Evolutionary conservation across 257 asterid species (phyloP).

Genomic region (Salvia hispanica): DNA sequence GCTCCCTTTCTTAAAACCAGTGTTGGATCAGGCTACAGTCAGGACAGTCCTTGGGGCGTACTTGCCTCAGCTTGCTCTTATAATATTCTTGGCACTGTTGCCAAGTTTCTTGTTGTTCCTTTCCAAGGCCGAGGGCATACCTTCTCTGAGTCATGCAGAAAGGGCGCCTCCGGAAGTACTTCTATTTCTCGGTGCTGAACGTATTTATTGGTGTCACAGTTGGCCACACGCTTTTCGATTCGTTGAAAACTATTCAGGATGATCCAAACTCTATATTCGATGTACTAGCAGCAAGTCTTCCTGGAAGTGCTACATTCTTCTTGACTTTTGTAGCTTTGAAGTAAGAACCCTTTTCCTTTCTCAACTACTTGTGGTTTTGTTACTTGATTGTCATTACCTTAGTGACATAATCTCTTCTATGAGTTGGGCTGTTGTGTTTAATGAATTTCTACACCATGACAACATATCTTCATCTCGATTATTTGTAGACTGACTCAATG

Average conservation of each 20-base stretch:
- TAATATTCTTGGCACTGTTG: slow-evolving; percentile 76
- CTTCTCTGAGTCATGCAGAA: slow-evolving; percentile 65
- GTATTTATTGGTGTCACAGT: slow-evolving; percentile 90
- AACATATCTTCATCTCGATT: neutral
- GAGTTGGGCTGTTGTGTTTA: neutral
- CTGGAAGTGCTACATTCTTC: slow-evolving; percentile 95
- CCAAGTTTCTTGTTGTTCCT: slow-evolving; percentile 73
- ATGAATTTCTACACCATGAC: neutral
- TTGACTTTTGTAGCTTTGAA: slow-evolving; percentile 85
- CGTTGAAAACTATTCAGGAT: slow-evolving; percentile 53
- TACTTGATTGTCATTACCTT: neutral
- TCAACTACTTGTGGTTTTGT: neutral
- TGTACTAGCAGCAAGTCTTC: slow-evolving; percentile 81
- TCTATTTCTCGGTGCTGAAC: slow-evolving; percentile 74
- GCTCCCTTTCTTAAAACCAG: slow-evolving; percentile 68
- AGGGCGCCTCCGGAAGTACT: slow-evolving; percentile 91
- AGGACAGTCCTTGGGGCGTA: slow-evolving; percentile 80
- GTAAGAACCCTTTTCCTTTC: slow-evolving; percentile 49
- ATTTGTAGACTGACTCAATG: neutral
- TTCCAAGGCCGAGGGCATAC: slow-evolving; percentile 87
- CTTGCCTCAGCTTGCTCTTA: slow-evolving; percentile 90
- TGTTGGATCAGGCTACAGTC: slow-evolving; percentile 42
- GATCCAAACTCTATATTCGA: slow-evolving; percentile 42
- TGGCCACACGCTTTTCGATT: slow-evolving; percentile 61
- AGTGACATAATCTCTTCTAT: neutral